These are phyloP conservation scores for Trametes pubescens DNA, from an alignment of 1,284 basidiomycete species.

Conservation along the genomic window DNA sequence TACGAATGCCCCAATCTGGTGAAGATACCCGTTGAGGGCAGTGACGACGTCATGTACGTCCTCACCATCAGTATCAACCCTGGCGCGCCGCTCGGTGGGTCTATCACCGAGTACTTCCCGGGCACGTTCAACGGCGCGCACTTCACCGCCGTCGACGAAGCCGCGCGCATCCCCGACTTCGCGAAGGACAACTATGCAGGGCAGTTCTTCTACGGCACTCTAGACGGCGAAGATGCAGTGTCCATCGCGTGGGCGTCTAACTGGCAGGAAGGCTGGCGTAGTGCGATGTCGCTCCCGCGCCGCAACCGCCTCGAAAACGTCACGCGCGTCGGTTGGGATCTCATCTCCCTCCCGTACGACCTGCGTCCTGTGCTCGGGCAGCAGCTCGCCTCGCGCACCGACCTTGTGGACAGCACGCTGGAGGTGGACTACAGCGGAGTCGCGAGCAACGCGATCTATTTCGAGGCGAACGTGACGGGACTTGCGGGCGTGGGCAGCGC, in stretches of 20 bases:
- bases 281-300: slow-evolving; percentile 28
- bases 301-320: slow-evolving; percentile 21
- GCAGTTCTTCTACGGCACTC: slow-evolving; percentile 30
- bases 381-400: slow-evolving; percentile 10
- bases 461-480: slow-evolving; percentile 18
- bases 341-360: slow-evolving; percentile 23
- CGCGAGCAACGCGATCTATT: slow-evolving; percentile 26
- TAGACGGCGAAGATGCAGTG: slow-evolving; percentile 18
- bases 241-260: slow-evolving; percentile 29
- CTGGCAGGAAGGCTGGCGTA: slow-evolving; percentile 30
- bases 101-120: slow-evolving; percentile 29
- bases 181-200: slow-evolving; percentile 32
- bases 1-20: slow-evolving; percentile 33
- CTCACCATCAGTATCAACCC: slow-evolving; percentile 28
- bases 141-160: slow-evolving; percentile 22
- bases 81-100: slow-evolving; percentile 25
- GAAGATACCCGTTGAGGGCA: slow-evolving; percentile 20
- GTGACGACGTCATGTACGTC: slow-evolving; percentile 19
- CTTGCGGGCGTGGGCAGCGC: neutral
- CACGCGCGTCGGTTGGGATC: slow-evolving; percentile 19
- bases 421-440: slow-evolving; percentile 19
- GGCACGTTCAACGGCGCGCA: slow-evolving; percentile 29
- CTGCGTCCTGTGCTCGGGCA: slow-evolving; percentile 18
- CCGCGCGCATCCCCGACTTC: slow-evolving; percentile 25
- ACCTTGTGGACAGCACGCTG: slow-evolving; percentile 14